phyloP scores from a whole-genome alignment of 345 rosid genomes.

The Hypericum androsaemum region DNA sequence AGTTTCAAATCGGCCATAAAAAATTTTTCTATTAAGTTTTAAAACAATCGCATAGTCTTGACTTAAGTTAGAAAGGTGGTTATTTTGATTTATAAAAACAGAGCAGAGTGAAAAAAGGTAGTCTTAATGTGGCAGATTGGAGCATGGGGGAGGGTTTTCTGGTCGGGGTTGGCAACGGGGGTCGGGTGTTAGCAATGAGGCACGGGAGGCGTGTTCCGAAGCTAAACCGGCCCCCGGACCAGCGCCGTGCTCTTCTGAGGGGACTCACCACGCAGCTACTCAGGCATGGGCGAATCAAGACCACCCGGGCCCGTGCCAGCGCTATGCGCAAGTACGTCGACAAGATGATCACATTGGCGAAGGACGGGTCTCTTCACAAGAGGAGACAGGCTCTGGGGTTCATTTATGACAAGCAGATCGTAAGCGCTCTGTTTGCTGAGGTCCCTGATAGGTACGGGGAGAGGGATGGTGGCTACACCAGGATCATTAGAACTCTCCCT shows the following conservation, averaged over 20 bases:
- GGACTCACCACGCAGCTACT: conserved; percentile 93
- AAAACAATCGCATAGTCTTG: no score
- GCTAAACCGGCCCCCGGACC: conserved; percentile 91
- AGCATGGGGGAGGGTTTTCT: conserved; percentile 21
- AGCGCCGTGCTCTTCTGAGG: conserved; percentile 67
- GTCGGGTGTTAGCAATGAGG: conserved; percentile 71
- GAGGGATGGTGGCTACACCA: conserved; percentile 85
- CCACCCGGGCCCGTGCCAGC: conserved; percentile 83
- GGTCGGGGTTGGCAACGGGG: conserved; percentile 36
- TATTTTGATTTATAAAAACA: no score
- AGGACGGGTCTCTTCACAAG: conserved; percentile 82
- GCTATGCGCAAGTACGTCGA: conserved; percentile 80
- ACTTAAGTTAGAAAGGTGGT: no score
- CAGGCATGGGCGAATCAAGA: conserved; percentile 79
- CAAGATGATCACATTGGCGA: conserved; percentile 86
- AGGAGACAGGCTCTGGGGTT: conserved; percentile 82
- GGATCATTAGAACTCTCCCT: conserved; percentile 86
- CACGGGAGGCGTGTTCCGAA: conserved; percentile 80
- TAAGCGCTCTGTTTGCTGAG: conserved; percentile 79
- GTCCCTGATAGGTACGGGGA: conserved; percentile 82
- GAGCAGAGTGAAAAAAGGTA: no score
- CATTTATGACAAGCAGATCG: conserved; percentile 87
- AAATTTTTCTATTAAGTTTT: no score
- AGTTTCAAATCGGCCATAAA: no score
- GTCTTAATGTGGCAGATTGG: conserved; percentile 38